phyloP scores from a whole-genome alignment of 139 green algal species.

The Gonium pectorale region DNA sequence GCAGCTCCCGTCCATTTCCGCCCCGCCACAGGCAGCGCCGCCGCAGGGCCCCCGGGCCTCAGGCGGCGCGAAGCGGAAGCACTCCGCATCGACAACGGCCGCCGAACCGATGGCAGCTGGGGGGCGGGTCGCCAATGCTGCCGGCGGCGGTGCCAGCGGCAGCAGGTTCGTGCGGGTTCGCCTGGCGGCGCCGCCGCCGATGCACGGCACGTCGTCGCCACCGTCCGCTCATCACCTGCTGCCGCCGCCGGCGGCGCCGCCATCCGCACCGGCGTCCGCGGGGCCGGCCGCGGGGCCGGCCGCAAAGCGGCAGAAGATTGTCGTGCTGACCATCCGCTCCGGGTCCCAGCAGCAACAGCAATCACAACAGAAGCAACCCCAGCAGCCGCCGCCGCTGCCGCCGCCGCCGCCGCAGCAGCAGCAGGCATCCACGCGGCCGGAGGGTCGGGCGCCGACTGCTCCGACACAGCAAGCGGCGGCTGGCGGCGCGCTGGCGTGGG shows the following conservation, averaged over 20 bases:
- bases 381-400: not conserved
- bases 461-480: too few relatives aligned
- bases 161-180: too few relatives aligned
- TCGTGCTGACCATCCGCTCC: constrained; percentile 22
- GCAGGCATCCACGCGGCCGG: not conserved
- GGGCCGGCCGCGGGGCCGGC: not conserved
- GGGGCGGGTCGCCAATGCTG: too few relatives aligned
- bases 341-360: not conserved
- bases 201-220: too few relatives aligned
- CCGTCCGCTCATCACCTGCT: not conserved
- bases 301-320: not conserved
- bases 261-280: not conserved
- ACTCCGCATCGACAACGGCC: too few relatives aligned
- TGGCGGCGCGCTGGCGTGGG: too few relatives aligned
- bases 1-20: too few relatives aligned
- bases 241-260: not conserved
- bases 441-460: too few relatives aligned
- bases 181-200: not conserved
- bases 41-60: too few relatives aligned
- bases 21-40: too few relatives aligned
- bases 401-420: not conserved
- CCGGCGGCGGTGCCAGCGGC: not conserved
- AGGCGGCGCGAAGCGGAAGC: too few relatives aligned
- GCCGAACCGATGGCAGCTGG: too few relatives aligned
- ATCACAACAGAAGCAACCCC: not conserved